Percentiles rank a stretch among this genome's conserved stretches.
Evolutionary conservation across 2,329 filamentous ascomycete species (phyloP).

Genomic region (Trichoderma koningiopsis): DNA sequence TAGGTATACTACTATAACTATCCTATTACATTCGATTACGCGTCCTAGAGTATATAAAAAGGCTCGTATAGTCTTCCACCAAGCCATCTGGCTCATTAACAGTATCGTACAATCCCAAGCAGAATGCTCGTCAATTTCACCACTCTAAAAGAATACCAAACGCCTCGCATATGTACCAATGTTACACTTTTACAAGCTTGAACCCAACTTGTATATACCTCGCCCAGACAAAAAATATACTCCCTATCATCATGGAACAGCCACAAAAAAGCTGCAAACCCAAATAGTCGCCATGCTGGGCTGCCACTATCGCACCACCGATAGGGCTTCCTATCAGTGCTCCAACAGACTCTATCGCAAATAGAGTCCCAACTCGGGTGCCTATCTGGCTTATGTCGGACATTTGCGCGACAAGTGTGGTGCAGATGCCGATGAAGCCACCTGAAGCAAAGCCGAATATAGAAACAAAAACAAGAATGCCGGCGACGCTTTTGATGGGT

Average conservation of each 20-base stretch:
- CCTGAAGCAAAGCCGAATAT: conserved; percentile 72
- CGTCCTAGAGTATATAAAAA: neutral
- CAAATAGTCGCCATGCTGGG: conserved; percentile 55
- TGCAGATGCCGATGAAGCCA: conserved; percentile 63
- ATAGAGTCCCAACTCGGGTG: conserved; percentile 65
- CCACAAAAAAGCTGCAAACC: conserved; percentile 69
- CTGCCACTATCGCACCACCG: conserved; percentile 60
- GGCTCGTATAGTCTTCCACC: neutral
- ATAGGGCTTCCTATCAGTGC: conserved; percentile 69
- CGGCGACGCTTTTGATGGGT: conserved; percentile 52
- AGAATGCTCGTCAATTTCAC: neutral
- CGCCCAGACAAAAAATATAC: conserved; percentile 36
- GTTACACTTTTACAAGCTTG: conserved; percentile 39
- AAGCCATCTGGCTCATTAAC: neutral
- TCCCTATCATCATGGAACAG: conserved; percentile 45
- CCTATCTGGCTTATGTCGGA: conserved; percentile 71
- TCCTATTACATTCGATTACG: neutral
- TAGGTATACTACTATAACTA: no score
- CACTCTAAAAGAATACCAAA: neutral
- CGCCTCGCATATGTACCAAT: neutral
- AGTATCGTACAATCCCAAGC: neutral
- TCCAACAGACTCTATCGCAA: conserved; percentile 63
- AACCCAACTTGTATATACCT: conserved; percentile 42
- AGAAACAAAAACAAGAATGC: conserved; percentile 65
- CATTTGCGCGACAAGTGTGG: conserved; percentile 69